Evolutionary conservation across 306 rosid genomes (phyloP), one percentile per base, ranked within the genome.

Genomic region (Begonia masoniana): DNA sequence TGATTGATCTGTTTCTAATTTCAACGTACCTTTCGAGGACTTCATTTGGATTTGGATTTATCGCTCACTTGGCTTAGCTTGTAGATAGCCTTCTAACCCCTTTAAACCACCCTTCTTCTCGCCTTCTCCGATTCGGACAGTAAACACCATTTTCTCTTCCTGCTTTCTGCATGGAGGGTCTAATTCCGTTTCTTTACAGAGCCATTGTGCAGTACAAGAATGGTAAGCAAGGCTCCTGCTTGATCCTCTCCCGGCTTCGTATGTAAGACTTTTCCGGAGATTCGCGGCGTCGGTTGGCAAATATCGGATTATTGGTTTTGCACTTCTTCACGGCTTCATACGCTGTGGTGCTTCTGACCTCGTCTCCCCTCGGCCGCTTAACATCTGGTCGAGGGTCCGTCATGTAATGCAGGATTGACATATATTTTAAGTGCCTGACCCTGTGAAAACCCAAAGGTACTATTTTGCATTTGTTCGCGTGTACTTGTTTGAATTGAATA

Each of bases 301-400:
- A 26, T 64, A 26, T 51, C 87, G 9, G 76, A 75, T 26, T 59
- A 70, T 55, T 48, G 75, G 3, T 58, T 56, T 9, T 12, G 82
- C 51, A 70, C 82, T 11, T 50, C 82, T 9, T 62, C 78, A 54
- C 78, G 17, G 43, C 81, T 9, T 16, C 76, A 12, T 47, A 71
- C 16, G 58, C 59, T 56, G 61, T 66, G 23, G n/a, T n/a, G 49
- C 84, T 12, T 75, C 96, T 11, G 69, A 70, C 35, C 79, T 62
- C 77, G 69, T 84, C 95, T 26, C 80, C 93, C 7, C 56, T 64
- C 41, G 78, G 81, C 48, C 61, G 65, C 53, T 62, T 74, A 55
- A 62, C 67, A 48, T 64, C 73, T 21, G 78, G 75, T 55, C 66
- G 74, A 61, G 54, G n/a, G n/a, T n/a, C 23, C 14, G 41, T 2